A percentile compares a stretch with the other conserved stretches of the same genome.
Evolutionary conservation across 192 early-diverging fungal genomes (phyloP).

Genomic region (Haplosporangium gracile): DNA sequence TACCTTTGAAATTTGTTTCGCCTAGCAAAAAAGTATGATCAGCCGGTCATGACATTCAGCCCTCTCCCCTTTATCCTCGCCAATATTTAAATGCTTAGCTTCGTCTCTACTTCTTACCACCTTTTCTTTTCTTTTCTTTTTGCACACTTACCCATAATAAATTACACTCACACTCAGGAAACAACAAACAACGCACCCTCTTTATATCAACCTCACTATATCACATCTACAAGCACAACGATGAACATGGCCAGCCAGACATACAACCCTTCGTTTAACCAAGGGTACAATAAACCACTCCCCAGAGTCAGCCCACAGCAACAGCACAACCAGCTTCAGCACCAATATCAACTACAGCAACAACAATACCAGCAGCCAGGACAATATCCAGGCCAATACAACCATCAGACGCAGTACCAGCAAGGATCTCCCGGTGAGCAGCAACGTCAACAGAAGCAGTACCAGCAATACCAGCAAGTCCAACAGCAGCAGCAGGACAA

Average conservation of each 20-base stretch:
- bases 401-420: conserved; percentile 34
- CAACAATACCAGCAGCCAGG: conserved; percentile 16
- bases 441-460: conserved; percentile 47
- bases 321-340: conserved; percentile 37
- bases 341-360: conserved; percentile 17
- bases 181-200: background rate
- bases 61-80: background rate
- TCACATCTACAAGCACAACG: background rate
- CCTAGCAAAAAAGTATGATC: background rate
- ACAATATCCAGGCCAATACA: conserved; percentile 26
- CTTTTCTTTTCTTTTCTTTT: background rate
- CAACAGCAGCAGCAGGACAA: conserved; percentile 17
- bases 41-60: conserved; percentile 1
- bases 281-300: conserved; percentile 26
- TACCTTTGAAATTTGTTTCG: background rate
- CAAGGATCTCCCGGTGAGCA: conserved; percentile 29
- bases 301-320: conserved; percentile 22
- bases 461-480: conserved; percentile 36
- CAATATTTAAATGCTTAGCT: background rate
- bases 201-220: background rate
- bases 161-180: background rate
- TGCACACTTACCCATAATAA: background rate
- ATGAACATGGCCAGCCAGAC: conserved; percentile 12
- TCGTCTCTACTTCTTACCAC: background rate
- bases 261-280: background rate